These are phyloP conservation scores for Fusarium graminum DNA, from an alignment of 2,329 filamentous ascomycete species.

Conservation along the genomic window DNA sequence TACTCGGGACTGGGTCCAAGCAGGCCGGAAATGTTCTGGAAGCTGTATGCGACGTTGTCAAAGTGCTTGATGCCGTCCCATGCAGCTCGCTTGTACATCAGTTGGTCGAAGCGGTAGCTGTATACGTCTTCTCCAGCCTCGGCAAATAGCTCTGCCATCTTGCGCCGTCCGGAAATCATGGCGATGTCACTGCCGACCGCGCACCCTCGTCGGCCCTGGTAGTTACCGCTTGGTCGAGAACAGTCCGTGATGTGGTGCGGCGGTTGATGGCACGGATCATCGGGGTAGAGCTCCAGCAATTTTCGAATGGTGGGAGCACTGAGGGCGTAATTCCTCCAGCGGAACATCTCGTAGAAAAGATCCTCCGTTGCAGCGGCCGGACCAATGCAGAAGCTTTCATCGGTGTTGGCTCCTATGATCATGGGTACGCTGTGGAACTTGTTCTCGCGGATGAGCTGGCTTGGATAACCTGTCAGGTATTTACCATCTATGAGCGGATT, in stretches of 20 bases:
- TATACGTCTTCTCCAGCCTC: slow-evolving; percentile 55
- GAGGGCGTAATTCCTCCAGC: slow-evolving; percentile 62
- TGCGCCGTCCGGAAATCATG: slow-evolving; percentile 62
- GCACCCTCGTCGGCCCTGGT: slow-evolving; percentile 60
- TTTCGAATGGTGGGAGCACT: slow-evolving; percentile 59
- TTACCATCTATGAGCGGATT: slow-evolving; percentile 62
- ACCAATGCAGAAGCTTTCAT: slow-evolving; percentile 61
- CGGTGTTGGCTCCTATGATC: slow-evolving; percentile 63
- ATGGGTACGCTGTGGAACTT: slow-evolving; percentile 61
- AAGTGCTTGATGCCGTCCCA: slow-evolving; percentile 62
- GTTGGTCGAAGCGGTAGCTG: slow-evolving; percentile 64
- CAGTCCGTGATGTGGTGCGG: slow-evolving; percentile 52
- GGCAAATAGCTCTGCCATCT: slow-evolving; percentile 59
- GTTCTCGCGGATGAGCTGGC: slow-evolving; percentile 57
- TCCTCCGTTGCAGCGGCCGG: slow-evolving; percentile 58
- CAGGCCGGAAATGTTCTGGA: slow-evolving; percentile 63
- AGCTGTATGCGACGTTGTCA: slow-evolving; percentile 63
- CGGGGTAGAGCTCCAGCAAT: slow-evolving; percentile 62
- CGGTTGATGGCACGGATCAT: slow-evolving; percentile 61
- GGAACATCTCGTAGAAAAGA: slow-evolving; percentile 52
- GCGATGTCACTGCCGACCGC: slow-evolving; percentile 63
- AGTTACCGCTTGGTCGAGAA: slow-evolving; percentile 35
- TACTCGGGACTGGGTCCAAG: slow-evolving; percentile 61
- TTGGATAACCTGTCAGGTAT: slow-evolving; percentile 63
- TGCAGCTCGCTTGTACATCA: slow-evolving; percentile 57